phyloP scores from a whole-genome alignment of 2,329 filamentous ascomycete species.

The Kalmusia sp. region DNA sequence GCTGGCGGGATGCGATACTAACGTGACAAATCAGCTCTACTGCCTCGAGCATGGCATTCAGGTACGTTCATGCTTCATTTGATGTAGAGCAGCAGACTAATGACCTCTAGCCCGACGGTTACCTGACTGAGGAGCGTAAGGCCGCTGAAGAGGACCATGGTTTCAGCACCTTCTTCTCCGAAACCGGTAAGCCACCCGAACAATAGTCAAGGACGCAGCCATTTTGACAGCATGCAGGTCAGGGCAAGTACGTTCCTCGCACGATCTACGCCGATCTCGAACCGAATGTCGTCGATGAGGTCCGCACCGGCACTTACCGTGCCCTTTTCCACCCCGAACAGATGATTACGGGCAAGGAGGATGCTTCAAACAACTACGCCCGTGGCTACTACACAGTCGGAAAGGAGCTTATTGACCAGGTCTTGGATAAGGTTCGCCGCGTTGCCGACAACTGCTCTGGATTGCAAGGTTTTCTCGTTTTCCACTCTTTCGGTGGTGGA shows the following conservation, averaged over 20 bases:
- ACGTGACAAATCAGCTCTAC: constrained; percentile 75
- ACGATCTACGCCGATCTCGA: constrained; percentile 99
- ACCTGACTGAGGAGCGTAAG: constrained; percentile 98
- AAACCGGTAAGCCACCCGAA: constrained; percentile 82
- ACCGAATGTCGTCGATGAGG: constrained; percentile 99
- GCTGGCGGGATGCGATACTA: constrained; percentile 34
- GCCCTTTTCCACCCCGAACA: constrained; percentile 98
- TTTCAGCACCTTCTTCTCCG: constrained; percentile 99
- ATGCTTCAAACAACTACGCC: constrained; percentile 99
- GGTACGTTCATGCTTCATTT: constrained; percentile 63
- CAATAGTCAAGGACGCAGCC: constrained; percentile 16
- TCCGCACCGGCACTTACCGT: constrained; percentile 96
- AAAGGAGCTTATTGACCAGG: constrained; percentile 98
- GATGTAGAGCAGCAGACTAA: not conserved
- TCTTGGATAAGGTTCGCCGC: constrained; percentile 95
- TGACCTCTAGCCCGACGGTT: constrained; percentile 86
- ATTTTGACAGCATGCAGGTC: constrained; percentile 63
- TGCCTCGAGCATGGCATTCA: constrained; percentile 99
- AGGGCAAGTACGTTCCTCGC: constrained; percentile 98
- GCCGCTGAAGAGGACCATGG: constrained; percentile 90
- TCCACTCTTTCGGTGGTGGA: constrained; percentile 99
- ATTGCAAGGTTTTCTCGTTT: constrained; percentile 98
- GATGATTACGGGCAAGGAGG: constrained; percentile 99
- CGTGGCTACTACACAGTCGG: constrained; percentile 99
- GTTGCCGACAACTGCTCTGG: constrained; percentile 96